phyloP scores from a whole-genome alignment of 2,329 filamentous ascomycete species.

The Beauveria bassiana region DNA sequence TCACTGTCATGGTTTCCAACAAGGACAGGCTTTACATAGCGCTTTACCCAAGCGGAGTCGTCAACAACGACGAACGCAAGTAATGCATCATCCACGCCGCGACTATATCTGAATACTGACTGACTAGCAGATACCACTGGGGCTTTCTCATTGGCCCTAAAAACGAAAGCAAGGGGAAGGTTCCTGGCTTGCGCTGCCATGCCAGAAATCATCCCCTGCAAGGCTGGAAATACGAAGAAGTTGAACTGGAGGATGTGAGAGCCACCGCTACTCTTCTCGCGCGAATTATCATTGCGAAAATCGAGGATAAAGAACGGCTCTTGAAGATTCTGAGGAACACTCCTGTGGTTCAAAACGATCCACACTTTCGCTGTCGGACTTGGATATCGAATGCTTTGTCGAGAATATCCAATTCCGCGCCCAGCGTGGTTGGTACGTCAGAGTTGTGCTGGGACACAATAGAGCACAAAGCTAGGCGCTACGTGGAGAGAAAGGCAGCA shows the following conservation, averaged over 20 bases:
- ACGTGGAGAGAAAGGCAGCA: not conserved
- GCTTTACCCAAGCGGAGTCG: conserved; percentile 21
- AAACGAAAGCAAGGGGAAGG: not conserved
- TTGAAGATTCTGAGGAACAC: not conserved
- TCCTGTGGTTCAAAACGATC: not conserved
- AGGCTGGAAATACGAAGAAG: not conserved
- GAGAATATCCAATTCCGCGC: not conserved
- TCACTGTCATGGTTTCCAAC: conserved; percentile 14
- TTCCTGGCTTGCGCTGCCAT: not conserved
- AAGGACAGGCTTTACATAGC: conserved; percentile 26
- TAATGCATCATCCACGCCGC: conserved; percentile 5
- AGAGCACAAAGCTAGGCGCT: not conserved
- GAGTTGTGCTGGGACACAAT: not conserved
- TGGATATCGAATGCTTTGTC: not conserved
- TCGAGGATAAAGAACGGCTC: not conserved
- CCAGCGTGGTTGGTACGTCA: not conserved
- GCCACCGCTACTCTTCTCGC: not conserved
- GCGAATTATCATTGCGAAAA: not conserved
- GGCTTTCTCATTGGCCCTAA: not conserved
- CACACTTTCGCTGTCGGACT: not conserved
- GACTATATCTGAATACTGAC: no score
- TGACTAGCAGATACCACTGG: not conserved
- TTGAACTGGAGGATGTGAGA: not conserved
- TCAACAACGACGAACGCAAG: conserved; percentile 19
- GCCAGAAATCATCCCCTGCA: not conserved